A percentile compares a stretch with the other conserved stretches of the same genome.
phyloP scores from a whole-genome alignment of 2,329 filamentous ascomycete species.

The Bipolaris sorokiniana region DNA sequence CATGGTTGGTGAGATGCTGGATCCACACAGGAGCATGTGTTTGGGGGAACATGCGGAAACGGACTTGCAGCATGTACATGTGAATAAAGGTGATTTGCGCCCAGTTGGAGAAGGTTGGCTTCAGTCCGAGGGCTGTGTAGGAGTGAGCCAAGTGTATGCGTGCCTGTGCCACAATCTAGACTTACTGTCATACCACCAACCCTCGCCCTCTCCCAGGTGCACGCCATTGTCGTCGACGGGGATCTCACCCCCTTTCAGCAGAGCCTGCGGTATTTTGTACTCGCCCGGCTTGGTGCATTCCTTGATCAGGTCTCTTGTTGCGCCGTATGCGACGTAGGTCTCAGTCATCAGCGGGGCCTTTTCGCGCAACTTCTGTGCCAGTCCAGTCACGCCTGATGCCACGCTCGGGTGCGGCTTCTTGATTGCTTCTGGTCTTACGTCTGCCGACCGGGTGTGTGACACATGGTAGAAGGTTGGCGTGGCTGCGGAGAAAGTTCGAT shows the following conservation, averaged over 20 bases:
- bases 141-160: conserved; percentile 16
- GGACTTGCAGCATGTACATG: conserved; percentile 87
- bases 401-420: conserved; percentile 25
- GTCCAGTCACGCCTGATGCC: conserved; percentile 23
- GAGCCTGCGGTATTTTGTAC: conserved; percentile 74
- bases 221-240: conserved; percentile 77
- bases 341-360: conserved; percentile 53
- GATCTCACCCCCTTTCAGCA: conserved; percentile 69
- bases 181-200: conserved; percentile 84
- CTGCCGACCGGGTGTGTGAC: conserved; percentile 25
- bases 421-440: conserved; percentile 23
- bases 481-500: conserved; percentile 35
- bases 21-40: conserved; percentile 77
- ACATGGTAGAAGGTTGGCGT: conserved; percentile 32
- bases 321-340: conserved; percentile 79
- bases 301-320: conserved; percentile 79
- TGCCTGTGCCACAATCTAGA: background rate
- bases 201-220: conserved; percentile 75
- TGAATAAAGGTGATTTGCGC: conserved; percentile 95
- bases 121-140: conserved; percentile 73
- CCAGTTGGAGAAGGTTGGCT: conserved; percentile 93
- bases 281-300: conserved; percentile 74
- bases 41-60: conserved; percentile 77
- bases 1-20: conserved; percentile 91
- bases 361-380: conserved; percentile 41